Percentiles rank a stretch among this genome's conserved stretches.
Evolutionary conservation across 306 rosid genomes (phyloP).

Genomic region (Crotalaria pallida): DNA sequence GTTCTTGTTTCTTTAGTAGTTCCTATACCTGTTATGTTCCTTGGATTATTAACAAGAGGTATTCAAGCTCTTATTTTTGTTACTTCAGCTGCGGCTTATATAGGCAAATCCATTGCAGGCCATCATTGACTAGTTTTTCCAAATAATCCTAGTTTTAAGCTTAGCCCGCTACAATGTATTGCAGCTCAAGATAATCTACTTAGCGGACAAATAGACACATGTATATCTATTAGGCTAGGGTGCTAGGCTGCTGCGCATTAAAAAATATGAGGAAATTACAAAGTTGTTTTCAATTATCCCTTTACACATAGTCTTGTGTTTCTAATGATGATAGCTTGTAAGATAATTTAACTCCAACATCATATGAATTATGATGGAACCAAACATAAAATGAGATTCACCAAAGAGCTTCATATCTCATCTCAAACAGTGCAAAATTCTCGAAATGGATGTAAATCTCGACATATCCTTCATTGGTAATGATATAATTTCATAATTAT

Average conservation of each 20-base stretch:
- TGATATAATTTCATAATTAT: not conserved
- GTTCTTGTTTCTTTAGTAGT: too few relatives aligned
- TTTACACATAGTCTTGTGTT: not conserved
- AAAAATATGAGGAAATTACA: not conserved
- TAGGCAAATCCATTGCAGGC: too few relatives aligned
- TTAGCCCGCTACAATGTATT: too few relatives aligned
- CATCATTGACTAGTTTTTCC: too few relatives aligned
- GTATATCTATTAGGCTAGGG: not conserved
- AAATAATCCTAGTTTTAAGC: too few relatives aligned
- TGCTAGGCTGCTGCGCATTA: not conserved
- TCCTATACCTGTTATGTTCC: too few relatives aligned
- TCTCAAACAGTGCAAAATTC: not conserved
- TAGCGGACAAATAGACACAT: too few relatives aligned
- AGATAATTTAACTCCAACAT: constrained; percentile 7
- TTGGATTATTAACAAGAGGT: too few relatives aligned
- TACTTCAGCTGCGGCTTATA: too few relatives aligned
- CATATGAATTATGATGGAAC: not conserved
- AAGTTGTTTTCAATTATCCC: constrained; percentile 14
- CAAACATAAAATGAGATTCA: not conserved
- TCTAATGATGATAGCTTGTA: not conserved
- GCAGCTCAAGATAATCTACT: too few relatives aligned
- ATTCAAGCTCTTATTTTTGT: too few relatives aligned
- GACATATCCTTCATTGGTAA: not conserved
- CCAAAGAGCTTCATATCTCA: not conserved
- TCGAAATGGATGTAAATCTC: not conserved